Evolutionary conservation across 805 yeast genomes (phyloP).

Genomic region (Alloascoidea hylecoeti): DNA sequence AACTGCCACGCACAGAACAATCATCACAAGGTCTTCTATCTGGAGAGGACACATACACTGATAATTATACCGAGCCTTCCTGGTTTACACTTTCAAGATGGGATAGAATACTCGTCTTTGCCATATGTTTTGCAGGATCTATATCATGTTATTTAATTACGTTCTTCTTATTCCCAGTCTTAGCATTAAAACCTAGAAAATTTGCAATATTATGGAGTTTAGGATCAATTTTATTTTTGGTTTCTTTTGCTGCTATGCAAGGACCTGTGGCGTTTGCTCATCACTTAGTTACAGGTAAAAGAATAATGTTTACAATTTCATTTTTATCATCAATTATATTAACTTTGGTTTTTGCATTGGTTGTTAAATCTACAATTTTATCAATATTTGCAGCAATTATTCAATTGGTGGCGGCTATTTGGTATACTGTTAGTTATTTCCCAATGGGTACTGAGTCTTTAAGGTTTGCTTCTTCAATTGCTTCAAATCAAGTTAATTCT

Average conservation of each 20-base stretch:
- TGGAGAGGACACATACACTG: no score
- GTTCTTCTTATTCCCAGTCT: conserved; percentile 73
- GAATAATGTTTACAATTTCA: conserved; percentile 68
- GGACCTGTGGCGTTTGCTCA: conserved; percentile 75
- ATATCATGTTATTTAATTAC: conserved; percentile 73
- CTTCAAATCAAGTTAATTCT: neutral
- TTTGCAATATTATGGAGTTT: conserved; percentile 80
- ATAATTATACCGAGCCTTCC: no score
- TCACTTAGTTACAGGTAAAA: conserved; percentile 61
- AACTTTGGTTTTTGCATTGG: conserved; percentile 68
- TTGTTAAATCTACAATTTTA: conserved; percentile 55
- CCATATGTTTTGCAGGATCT: conserved; percentile 63
- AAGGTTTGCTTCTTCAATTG: conserved; percentile 23
- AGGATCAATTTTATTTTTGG: conserved; percentile 76
- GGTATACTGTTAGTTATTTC: conserved; percentile 85
- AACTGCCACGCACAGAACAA: no score
- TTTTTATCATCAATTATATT: conserved; percentile 70
- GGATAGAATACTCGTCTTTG: conserved; percentile 70
- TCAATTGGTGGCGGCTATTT: conserved; percentile 77
- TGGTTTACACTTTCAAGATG: conserved; percentile 34
- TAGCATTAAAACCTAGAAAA: conserved; percentile 81
- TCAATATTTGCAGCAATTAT: conserved; percentile 64
- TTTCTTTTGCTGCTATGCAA: conserved; percentile 83
- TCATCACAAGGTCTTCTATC: no score
- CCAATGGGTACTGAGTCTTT: conserved; percentile 87